These are phyloP conservation scores for Penicillium sp. DNA, from an alignment of 2,329 filamentous ascomycete species.

Conservation along the genomic window DNA sequence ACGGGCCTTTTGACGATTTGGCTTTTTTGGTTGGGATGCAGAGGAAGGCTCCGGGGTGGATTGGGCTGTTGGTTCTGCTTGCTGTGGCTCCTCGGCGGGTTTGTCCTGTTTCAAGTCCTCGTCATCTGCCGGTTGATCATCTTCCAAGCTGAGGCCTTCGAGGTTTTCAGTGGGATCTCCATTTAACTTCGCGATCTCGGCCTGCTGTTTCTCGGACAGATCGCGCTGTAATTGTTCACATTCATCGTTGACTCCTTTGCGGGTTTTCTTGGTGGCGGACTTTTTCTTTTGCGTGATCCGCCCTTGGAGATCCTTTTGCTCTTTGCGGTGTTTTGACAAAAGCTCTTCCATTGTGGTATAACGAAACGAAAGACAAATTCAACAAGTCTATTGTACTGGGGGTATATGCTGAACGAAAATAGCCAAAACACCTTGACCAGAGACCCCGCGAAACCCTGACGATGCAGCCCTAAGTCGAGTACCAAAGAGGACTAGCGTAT, in stretches of 20 bases:
- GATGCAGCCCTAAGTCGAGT: slow-evolving; percentile 23
- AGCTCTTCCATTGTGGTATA: slow-evolving; percentile 64
- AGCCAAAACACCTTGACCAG: slow-evolving; percentile 2
- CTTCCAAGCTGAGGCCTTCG: slow-evolving; percentile 34
- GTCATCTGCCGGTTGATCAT: slow-evolving; percentile 17
- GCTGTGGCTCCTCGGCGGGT: slow-evolving; percentile 1
- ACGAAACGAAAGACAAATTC: neutral
- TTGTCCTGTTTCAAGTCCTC: slow-evolving; percentile 10
- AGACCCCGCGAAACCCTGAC: slow-evolving; percentile 32
- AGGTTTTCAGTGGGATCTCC: slow-evolving; percentile 31
- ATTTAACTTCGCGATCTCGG: slow-evolving; percentile 48
- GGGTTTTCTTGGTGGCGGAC: slow-evolving; percentile 79
- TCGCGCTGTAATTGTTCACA: slow-evolving; percentile 58
- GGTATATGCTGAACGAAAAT: slow-evolving; percentile 7
- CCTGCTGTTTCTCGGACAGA: slow-evolving; percentile 53
- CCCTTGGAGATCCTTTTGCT: slow-evolving; percentile 80
- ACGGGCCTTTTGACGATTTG: slow-evolving; percentile 87
- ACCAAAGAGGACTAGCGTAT: slow-evolving; percentile 19
- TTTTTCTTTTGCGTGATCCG: slow-evolving; percentile 95
- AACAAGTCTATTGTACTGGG: slow-evolving; percentile 1
- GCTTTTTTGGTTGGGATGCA: slow-evolving; percentile 58
- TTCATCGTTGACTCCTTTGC: slow-evolving; percentile 67
- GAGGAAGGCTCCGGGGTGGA: slow-evolving; percentile 8
- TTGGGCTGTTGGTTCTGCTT: neutral
- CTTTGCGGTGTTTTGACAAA: slow-evolving; percentile 77